Evolutionary conservation across 1,284 basidiomycete species (phyloP), one percentile per base, ranked within the genome.

Genomic region (Kalmanozyma brasiliensis): DNA sequence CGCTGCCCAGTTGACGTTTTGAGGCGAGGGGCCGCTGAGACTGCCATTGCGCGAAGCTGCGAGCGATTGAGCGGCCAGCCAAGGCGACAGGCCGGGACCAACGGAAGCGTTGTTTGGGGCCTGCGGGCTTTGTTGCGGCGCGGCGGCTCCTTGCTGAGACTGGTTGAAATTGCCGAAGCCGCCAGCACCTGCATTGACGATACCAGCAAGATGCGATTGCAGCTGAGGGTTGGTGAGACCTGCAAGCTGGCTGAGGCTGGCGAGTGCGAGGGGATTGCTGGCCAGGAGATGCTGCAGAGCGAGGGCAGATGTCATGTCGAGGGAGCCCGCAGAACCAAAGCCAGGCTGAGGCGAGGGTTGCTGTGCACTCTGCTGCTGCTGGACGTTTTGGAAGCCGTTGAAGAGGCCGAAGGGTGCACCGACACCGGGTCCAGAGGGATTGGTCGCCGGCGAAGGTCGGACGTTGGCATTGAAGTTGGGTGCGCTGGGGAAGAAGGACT

Each of bases 251-350:
- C 63, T 66, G 22, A 72, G 17, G 23, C 69, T 67, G n/a, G 69
- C 69, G 8, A 72, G 64, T 8, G 74, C 77, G 16, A 76, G 49
- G 9, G 79, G 78, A 26, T 79, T 81, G 60, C 66, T 69, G 32
- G 72, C 61, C 14, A 81, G 55, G 11, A 81, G 63, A 46, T 81
- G 77, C 57, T 81, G 79, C 19, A 81, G 53, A n/a, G 79, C 79
- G n/a, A 81, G 57, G 19, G 76, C 74, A 7, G 76, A 78, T 7
- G 76, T 76, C 52, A 81, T 65, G 51, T 81, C 79, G 40, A 73
- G 53, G 19, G 62, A 51, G n/a, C 53, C 53, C 7, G 45, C n/a
- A 29, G n/a, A 53, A 17, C 45, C 51, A 17, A 61, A 60, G 24
- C 42, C 58, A 30, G 55, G 48, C 17, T 58, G 63, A 4, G 59